Base-by-base conservation (phyloP, 768 basidiomycete species). In the Solioccasus polychromus region DNA sequence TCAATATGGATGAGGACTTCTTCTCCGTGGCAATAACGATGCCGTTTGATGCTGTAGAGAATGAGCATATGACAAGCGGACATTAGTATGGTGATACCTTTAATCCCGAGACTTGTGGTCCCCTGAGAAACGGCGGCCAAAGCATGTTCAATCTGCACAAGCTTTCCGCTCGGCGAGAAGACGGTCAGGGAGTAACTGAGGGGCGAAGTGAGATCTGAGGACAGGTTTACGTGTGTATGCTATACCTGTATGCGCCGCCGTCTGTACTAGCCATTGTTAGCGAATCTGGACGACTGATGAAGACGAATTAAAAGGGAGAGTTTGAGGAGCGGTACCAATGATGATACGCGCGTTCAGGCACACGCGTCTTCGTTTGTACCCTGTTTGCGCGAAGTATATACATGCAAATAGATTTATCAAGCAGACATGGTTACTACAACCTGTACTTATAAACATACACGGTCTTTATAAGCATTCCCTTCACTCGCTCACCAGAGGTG, bases 1-100 rank as follows among this genome's bases (percentile, higher is more conserved):
- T 90, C 57, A 99, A 80, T 62, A 97, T 85, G 10, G 96, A 99
- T 17, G 95, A 92, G 10, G 93, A 82, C 75, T 98, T 98, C 85
- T 99, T 99, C 75, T 98, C 96, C 6, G 96, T 98, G 31, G 96
- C 95, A 57, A 99, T 92, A 53, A 99, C 96, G 61, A 99, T 95
- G 48, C 96, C 96, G 69, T 99, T 99, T 34, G 96, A 91, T 23
- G 96, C 96, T 98, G 62, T 31, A 43, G 44, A 55, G 51, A 50
- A 47, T 58, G 55, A 49, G 42, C 29, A 36, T 42, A 25, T 3
- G 44, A 35, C 38, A 29, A 37, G 46, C 62, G 63, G 62, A 62
- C 8, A 63, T 63, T 55, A 64, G 10, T 42, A 45, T 45, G 40
- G 42, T 48, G 61, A 52, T 58, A 94, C 96, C 96, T 78, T 98